Conservation (phyloP, 208 protist species). For the Crithidia fasciculata region DNA sequence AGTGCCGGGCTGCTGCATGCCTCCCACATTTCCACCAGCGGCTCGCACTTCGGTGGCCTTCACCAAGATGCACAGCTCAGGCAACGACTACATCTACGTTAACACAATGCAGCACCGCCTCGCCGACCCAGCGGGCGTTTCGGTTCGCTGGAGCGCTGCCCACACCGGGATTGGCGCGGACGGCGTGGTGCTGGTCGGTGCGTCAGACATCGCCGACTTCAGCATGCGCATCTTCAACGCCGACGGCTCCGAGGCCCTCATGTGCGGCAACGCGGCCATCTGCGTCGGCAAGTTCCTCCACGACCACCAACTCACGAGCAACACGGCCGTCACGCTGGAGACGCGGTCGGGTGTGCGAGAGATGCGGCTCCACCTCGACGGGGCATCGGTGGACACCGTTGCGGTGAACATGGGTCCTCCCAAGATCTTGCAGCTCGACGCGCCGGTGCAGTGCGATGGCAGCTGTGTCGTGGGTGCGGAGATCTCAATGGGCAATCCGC, state of each 20-base stretch:
- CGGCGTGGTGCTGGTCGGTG: conserved; percentile 14
- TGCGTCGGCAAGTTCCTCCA: conserved; percentile 12
- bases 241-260: conserved; percentile 7
- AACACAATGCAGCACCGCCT: not conserved
- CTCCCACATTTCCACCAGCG: not conserved
- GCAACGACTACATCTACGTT: conserved; percentile 17
- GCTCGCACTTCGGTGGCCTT: not conserved
- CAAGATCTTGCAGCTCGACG: not conserved
- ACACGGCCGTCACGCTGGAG: conserved; percentile 4
- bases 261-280: conserved; percentile 15
- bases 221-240: conserved; percentile 25
- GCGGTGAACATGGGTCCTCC: conserved; percentile 2
- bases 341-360: conserved; percentile 1
- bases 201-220: conserved; percentile 5
- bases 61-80: conserved; percentile 15
- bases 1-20: not conserved
- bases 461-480: not conserved
- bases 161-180: conserved; percentile 15
- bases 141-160: conserved; percentile 8
- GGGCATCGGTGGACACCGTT: not conserved
- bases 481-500: conserved; percentile 10
- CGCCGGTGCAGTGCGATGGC: not conserved
- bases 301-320: not conserved
- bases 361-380: not conserved
- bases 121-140: not conserved